A percentile compares a stretch with the other conserved stretches of the same genome.
Evolutionary conservation across 768 basidiomycete genomes (phyloP).

Genomic region (Trametes gibbosa): DNA sequence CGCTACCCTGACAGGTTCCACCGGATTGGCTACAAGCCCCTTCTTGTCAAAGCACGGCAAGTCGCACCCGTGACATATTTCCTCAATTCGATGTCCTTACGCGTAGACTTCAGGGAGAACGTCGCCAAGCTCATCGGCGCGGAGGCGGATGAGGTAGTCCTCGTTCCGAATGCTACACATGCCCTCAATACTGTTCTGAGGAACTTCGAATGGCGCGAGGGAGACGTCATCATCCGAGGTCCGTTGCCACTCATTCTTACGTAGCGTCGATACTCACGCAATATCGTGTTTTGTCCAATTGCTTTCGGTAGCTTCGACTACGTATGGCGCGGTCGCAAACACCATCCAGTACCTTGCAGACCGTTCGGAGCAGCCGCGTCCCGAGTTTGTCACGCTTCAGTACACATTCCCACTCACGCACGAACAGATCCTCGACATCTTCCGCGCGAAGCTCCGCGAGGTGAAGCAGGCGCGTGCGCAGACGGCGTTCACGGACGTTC

Average conservation of each 20-base stretch:
- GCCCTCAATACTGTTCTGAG: conserved; percentile 65
- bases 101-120: conserved; percentile 37
- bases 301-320: conserved; percentile 28
- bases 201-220: conserved; percentile 65
- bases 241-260: neutral
- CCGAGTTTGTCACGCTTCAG: conserved; percentile 47
- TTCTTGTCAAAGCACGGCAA: conserved; percentile 16
- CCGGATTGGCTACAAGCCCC: conserved; percentile 8
- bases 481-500: conserved; percentile 14
- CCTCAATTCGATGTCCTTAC: neutral
- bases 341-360: conserved; percentile 57
- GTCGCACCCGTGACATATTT: neutral
- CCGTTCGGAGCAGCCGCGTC: conserved; percentile 43
- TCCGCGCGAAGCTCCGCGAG: conserved; percentile 37
- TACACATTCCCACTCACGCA: conserved; percentile 53
- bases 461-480: conserved; percentile 25
- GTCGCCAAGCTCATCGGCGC: conserved; percentile 51
- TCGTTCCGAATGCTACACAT: conserved; percentile 59
- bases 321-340: conserved; percentile 53
- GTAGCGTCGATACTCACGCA: neutral
- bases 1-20: conserved; percentile 22
- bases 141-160: conserved; percentile 55
- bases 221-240: conserved; percentile 57
- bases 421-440: conserved; percentile 50
- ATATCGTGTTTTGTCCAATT: neutral